These are phyloP conservation scores for Strigomonas culicis DNA, from an alignment of 208 protist species.

Conservation along the genomic window DNA sequence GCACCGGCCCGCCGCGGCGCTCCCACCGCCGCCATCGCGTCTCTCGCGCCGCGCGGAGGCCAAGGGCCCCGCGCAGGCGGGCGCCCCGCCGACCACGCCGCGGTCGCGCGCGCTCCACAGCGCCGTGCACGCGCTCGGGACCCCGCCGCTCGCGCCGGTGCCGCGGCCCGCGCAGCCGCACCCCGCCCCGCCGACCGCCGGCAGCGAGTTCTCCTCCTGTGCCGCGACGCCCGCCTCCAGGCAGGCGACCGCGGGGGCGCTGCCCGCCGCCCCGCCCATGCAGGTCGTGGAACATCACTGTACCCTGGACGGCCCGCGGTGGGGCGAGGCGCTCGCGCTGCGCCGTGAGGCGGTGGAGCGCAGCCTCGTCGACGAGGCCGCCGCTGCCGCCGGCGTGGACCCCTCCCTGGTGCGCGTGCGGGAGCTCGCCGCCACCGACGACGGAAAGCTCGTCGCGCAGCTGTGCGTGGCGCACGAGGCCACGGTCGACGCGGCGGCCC, in stretches of 20 bases:
- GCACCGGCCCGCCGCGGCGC: neutral
- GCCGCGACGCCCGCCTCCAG: constrained; percentile 5
- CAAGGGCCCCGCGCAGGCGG: constrained; percentile 4
- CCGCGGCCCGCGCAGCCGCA: constrained; percentile 2
- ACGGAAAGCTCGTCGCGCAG: constrained; percentile 10
- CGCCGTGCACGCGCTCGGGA: constrained; percentile 7
- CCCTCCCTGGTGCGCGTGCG: constrained; percentile 33
- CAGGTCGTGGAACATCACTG: constrained; percentile 28
- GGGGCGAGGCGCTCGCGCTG: constrained; percentile 27
- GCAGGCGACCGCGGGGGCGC: constrained; percentile 13
- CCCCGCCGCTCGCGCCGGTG: neutral
- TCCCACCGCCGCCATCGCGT: constrained; percentile 4
- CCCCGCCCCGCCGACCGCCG: constrained; percentile 9
- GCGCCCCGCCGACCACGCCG: constrained; percentile 3
- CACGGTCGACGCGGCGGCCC: neutral
- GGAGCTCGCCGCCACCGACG: constrained; percentile 18
- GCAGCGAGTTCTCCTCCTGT: constrained; percentile 24
- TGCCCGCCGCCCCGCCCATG: constrained; percentile 12
- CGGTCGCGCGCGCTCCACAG: constrained; percentile 11
- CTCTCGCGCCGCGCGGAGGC: neutral
- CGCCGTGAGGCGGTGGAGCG: constrained; percentile 36
- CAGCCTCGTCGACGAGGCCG: constrained; percentile 40
- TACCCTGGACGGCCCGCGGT: constrained; percentile 24
- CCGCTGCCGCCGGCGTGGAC: constrained; percentile 30
- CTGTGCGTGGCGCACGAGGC: constrained; percentile 34